A percentile compares a stretch with the other conserved stretches of the same genome.
Evolutionary conservation across 2,329 filamentous ascomycete species (phyloP).

Genomic region (Sarocladium oryzae): DNA sequence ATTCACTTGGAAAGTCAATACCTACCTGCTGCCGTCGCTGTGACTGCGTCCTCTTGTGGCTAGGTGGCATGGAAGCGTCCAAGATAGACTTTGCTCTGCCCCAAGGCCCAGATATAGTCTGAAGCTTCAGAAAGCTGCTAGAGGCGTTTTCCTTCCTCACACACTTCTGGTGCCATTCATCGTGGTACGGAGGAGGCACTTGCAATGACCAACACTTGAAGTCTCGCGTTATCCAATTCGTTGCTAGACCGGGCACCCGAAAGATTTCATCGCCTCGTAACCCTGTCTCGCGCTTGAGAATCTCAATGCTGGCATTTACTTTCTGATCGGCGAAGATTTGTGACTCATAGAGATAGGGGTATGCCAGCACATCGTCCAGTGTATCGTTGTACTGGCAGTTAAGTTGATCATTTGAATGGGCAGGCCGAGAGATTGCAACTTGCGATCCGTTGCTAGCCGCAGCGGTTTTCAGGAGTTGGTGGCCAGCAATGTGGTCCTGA

Average conservation of each 20-base stretch:
- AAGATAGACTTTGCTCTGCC: background rate
- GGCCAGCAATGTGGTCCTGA: conserved; percentile 17
- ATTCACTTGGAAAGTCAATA: background rate
- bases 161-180: background rate
- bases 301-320: conserved; percentile 18
- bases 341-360: conserved; percentile 10
- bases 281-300: conserved; percentile 19
- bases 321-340: conserved; percentile 13
- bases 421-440: conserved; percentile 15
- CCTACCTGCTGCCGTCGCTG: too few species aligned
- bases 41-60: too few species aligned
- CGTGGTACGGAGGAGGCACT: background rate
- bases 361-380: conserved; percentile 24
- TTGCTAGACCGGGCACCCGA: conserved; percentile 13
- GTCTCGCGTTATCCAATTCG: background rate
- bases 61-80: background rate
- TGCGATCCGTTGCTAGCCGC: conserved; percentile 11
- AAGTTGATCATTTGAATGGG: conserved; percentile 1
- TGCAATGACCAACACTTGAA: conserved; percentile 13
- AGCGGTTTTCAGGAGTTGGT: conserved; percentile 16
- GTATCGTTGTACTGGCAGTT: conserved; percentile 14
- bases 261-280: conserved; percentile 18
- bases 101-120: background rate
- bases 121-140: background rate
- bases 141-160: background rate